Evolutionary conservation across 2,329 filamentous ascomycete genomes (phyloP).

Genomic region (Fusarium odoratissimum): DNA sequence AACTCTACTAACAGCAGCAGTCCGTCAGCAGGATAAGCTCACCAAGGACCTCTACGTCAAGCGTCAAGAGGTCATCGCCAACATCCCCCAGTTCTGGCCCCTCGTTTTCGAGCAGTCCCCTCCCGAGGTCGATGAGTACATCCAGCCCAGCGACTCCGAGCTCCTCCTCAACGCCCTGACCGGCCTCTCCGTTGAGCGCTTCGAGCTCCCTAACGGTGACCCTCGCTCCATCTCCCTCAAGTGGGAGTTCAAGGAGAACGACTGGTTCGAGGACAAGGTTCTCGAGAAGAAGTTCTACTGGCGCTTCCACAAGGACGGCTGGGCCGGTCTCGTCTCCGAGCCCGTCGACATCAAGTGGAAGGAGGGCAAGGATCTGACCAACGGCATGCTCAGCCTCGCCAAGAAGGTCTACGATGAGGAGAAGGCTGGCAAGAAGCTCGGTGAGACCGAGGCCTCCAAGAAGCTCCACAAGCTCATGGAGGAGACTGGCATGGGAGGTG

Average conservation of each 20-base stretch:
- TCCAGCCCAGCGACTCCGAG: conserved; percentile 82
- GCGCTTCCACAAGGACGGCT: conserved; percentile 75
- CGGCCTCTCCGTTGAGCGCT: conserved; percentile 78
- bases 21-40: conserved; percentile 77
- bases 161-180: conserved; percentile 77
- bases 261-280: conserved; percentile 80
- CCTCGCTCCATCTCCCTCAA: conserved; percentile 82
- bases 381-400: conserved; percentile 80
- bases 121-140: conserved; percentile 86
- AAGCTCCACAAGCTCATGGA: conserved; percentile 66
- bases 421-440: conserved; percentile 55
- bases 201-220: conserved; percentile 81
- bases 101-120: conserved; percentile 90
- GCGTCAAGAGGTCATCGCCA: conserved; percentile 75
- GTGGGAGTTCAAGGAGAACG: conserved; percentile 84
- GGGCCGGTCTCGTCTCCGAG: conserved; percentile 84
- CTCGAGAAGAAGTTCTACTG: conserved; percentile 95
- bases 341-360: conserved; percentile 92
- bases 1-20: conserved; percentile 56
- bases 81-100: conserved; percentile 94
- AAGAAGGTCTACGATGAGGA: conserved; percentile 74
- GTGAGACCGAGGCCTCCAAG: conserved; percentile 61
- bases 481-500: conserved; percentile 69
- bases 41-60: conserved; percentile 79
- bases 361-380: conserved; percentile 81